phyloP scores from a whole-genome alignment of 225 moss, liverwort and hornwort species.

The Sphagnum contortum region DNA sequence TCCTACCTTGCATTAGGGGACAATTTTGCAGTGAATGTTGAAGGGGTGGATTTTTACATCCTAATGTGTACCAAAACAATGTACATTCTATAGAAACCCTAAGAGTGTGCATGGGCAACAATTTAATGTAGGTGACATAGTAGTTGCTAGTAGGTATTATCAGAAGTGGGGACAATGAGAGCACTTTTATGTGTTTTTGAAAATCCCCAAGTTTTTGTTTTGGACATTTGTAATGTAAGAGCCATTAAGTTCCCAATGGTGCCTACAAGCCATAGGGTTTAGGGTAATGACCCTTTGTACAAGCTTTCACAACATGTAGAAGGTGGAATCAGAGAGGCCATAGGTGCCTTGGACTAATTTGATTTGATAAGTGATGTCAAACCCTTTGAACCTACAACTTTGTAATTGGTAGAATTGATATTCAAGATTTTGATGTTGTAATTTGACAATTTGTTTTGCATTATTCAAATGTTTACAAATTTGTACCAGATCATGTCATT shows the following conservation, averaged over 20 bases:
- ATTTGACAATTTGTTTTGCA: too few species aligned
- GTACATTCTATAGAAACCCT: background rate
- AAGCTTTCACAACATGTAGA: too few species aligned
- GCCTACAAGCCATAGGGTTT: background rate
- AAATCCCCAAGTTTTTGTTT: background rate
- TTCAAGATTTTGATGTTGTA: too few species aligned
- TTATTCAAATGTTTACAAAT: too few species aligned
- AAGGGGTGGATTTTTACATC: background rate
- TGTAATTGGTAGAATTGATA: too few species aligned
- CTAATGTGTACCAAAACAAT: background rate
- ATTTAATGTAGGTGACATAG: background rate
- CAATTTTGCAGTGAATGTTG: background rate
- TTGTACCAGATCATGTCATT: too few species aligned
- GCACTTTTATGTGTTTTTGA: background rate
- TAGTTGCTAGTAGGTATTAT: background rate
- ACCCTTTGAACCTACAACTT: too few species aligned
- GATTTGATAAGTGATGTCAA: too few species aligned
- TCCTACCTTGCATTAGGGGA: background rate
- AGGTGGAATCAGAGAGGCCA: too few species aligned
- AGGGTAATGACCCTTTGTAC: background rate
- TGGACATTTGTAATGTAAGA: background rate
- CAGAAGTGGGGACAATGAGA: background rate
- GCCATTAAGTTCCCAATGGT: background rate
- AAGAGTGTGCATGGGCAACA: background rate
- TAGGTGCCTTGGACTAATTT: too few species aligned